phyloP scores from a whole-genome alignment of 2,329 filamentous ascomycete genomes.

The Cercospora citrullina region DNA sequence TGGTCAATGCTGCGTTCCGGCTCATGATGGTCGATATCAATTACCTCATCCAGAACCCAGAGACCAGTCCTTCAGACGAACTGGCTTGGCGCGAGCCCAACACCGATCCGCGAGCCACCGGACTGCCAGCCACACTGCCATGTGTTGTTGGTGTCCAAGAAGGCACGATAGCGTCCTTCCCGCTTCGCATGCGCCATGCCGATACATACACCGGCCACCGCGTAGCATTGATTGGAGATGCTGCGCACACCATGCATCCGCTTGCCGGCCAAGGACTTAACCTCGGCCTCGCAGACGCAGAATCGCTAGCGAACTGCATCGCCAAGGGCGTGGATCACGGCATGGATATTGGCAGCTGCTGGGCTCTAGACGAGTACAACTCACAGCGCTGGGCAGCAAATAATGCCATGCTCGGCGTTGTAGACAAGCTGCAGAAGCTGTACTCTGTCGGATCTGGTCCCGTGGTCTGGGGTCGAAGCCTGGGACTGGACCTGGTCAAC shows the following conservation, averaged over 20 bases:
- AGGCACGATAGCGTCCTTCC: conserved; percentile 82
- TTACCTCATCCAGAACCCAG: conserved; percentile 69
- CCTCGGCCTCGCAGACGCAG: conserved; percentile 85
- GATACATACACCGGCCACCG: conserved; percentile 88
- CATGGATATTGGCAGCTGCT: conserved; percentile 77
- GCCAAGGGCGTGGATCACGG: conserved; percentile 76
- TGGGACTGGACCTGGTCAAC: conserved; percentile 76
- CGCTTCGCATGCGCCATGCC: conserved; percentile 87
- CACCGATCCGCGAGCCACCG: conserved; percentile 51
- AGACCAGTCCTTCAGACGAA: conserved; percentile 62
- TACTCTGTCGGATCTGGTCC: conserved; percentile 81
- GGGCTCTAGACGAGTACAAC: conserved; percentile 80
- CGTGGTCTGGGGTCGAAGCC: conserved; percentile 73
- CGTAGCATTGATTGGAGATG: conserved; percentile 89
- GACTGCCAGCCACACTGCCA: conserved; percentile 50
- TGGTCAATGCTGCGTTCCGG: conserved; percentile 93
- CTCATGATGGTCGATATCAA: conserved; percentile 75
- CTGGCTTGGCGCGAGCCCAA: conserved; percentile 79
- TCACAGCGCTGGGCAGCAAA: conserved; percentile 80
- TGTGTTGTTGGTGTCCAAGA: conserved; percentile 70
- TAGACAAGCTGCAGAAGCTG: conserved; percentile 88
- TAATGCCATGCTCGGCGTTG: conserved; percentile 72
- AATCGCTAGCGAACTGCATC: conserved; percentile 73
- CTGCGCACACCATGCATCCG: conserved; percentile 92
- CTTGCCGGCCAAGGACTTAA: conserved; percentile 94